Base-by-base conservation (phyloP, 139 green algal genomes). In the Chlorella sp. region DNA sequence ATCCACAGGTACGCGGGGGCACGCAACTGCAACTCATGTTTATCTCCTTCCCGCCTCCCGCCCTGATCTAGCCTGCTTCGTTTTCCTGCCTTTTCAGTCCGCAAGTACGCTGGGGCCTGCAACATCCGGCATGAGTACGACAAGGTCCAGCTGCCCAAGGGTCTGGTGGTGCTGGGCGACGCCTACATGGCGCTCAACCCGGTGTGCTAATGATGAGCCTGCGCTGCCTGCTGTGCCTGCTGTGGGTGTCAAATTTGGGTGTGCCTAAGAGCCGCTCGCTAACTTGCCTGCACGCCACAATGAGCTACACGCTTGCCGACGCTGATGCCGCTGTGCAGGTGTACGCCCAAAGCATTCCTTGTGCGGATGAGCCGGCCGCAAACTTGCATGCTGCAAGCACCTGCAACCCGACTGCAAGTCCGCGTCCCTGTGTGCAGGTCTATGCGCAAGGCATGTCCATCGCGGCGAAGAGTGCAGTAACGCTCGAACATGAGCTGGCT, bases 401-500 rank as follows among this genome's bases (percentile, higher is more conserved):
- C n/a, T n/a, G n/a, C n/a, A n/a, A n/a, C n/a, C n/a, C n/a, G n/a
- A n/a, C n/a, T n/a, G n/a, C n/a, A n/a, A 19, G 8, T 8, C 46
- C 8, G 11, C 46, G 11, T 8, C 9, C 36, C 7, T 4, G 14
- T 24, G 34, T 6, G 32, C 70, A 76, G 70, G 73, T 79, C 26
- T 79, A 79, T 44, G 73, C 44, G 19, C 73, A 79, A 40, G 73
- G 73, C 73, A 79, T 79, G 73, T 60, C 38, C 16, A 46, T 79
- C 26, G 73, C 73, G 2, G 73, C 73, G 26, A 79, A 79, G 73
- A 79, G 73, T 46, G 73, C 73, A 24, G 44, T 32, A 46, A 14
- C 28, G 7, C 46, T 79, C 28, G 43, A 34, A 11, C 43, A 41
- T 26, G 73, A 17, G 24, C 41, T 79, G 73, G 28, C 48, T 40